Base-by-base conservation (phyloP, 805 yeast genomes). In the Candida patagonica region DNA sequence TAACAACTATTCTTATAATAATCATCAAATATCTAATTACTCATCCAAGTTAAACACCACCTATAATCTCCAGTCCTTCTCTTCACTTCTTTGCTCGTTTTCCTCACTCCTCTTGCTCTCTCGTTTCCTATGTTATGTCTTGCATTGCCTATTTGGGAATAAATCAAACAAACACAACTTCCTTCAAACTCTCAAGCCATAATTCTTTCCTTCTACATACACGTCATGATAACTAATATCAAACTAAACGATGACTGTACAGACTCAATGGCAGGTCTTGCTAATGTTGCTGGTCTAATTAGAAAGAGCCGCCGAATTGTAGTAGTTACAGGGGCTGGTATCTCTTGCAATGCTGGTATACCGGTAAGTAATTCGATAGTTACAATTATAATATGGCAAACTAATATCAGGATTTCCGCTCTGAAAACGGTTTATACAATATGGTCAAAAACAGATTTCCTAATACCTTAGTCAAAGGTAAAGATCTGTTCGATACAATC, bases 271-370 rank as follows among this genome's bases (percentile, higher is more conserved):
- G 19, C 19, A 12, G 35, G 27, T 21, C 25, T 42, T 26, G 16
- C 21, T 16, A 38, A 38, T 10, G 65, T 73, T 17, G 61, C 67
- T 38, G 66, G 64, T 49, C 38, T 52, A 27, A 62, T 76, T 1
- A 59, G 59, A 45, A 71, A 71, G 48, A 58, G 77, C 35, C 66
- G 70, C 40, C 76, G 71, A 51, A 63, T 78, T n/a, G 68, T 81
- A 16, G 69, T 83, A 3, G 65, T 88, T 40, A 87, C 96, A 0
- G 97, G 98, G 6, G 98, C 98, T 2, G 98, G 98, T 1, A 86
- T 89, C 43, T 85, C 96, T 12, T 86, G 96, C 57, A 85, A 83
- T 56, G 96, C 97, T 1, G 97, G 98, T 0, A 92, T 89, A 35
- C 98, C 98, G 2, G 30, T 27, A n/a, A 27, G 30, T 27, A 12